Conservation (phyloP, 2,329 filamentous ascomycete genomes). For the Aspergillus sojae region DNA sequence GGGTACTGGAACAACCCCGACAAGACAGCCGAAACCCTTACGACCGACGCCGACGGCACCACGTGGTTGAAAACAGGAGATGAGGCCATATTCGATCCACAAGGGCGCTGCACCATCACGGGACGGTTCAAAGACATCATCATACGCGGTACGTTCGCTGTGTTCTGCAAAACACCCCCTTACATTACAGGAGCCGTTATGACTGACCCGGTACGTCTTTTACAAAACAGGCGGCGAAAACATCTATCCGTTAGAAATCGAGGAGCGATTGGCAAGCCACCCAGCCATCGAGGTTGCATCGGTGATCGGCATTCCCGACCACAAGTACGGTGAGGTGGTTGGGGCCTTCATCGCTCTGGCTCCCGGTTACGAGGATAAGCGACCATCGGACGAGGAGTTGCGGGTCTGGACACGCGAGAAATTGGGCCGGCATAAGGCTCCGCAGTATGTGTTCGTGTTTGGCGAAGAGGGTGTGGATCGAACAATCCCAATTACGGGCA, state of each 20-base stretch:
- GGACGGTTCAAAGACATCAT: conserved; percentile 80
- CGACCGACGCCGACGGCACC: conserved; percentile 61
- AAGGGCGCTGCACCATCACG: conserved; percentile 73
- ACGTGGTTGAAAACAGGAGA: conserved; percentile 70
- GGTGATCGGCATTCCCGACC: conserved; percentile 69
- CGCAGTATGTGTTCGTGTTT: conserved; percentile 75
- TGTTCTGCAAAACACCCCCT: background rate
- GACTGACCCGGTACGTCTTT: background rate
- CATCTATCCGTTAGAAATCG: conserved; percentile 73
- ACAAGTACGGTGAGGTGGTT: conserved; percentile 74
- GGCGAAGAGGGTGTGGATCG: conserved; percentile 60
- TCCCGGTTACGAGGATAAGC: conserved; percentile 26
- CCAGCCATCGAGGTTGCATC: conserved; percentile 64
- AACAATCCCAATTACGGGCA: conserved; percentile 67
- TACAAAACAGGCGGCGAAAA: conserved; percentile 65
- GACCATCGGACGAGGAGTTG: conserved; percentile 58
- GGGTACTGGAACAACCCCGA: conserved; percentile 68
- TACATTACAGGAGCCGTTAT: background rate
- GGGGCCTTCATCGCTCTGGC: conserved; percentile 59
- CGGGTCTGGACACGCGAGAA: conserved; percentile 63
- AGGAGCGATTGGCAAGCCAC: conserved; percentile 70
- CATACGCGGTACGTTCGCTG: conserved; percentile 58
- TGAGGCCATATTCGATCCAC: conserved; percentile 54
- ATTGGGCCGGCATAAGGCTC: conserved; percentile 69
- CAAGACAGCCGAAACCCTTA: conserved; percentile 73